Base-by-base conservation (phyloP, 2,329 filamentous ascomycete genomes). In the Cercospora janseana region DNA sequence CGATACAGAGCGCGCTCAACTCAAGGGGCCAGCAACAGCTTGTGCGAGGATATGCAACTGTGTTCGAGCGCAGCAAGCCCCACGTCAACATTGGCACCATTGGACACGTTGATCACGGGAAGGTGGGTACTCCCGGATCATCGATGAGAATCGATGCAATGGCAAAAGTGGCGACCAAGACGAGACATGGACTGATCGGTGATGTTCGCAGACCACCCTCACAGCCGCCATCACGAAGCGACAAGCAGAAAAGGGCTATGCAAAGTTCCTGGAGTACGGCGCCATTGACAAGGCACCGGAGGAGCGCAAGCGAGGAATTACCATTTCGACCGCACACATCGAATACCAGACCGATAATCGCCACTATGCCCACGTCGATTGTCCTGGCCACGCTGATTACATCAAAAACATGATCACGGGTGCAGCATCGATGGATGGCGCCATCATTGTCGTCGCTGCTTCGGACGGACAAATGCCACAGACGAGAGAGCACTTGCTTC, bases 361-460 rank as follows among this genome's bases (percentile, higher is more conserved):
- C 69, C 93, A 98, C 79, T 98, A 98, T 78, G 93, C 93, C 67
- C 93, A 98, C 82, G 93, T 98, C 79, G 93, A 98, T 82, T 98
- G 93, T 76, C 93, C 93, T 52, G 93, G 93, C 76, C 93, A 98
- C 86, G 93, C 93, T 75, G 93, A 98, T 89, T 98, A 98, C 81
- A 97, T 98, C 80, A 98, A 98, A 84, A 98, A 98, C 86, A 98
- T 98, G 93, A 98, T 98, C 74, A 98, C 93, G 62, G 93, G 93
- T 84, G 91, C 93, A 58, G 92, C 94, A 67, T 95, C 90, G 80
- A 98, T 98, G 93, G 93, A 98, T 67, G 93, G 93, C 67, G 92
- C 93, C 67, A 92, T 98, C 70, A 96, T 98, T 67, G 93, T 98
- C 62, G 94, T 98, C 65, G 94, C 94, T 64, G 93, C 93, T 63